phyloP scores from a whole-genome alignment of 305 asterid species.

The Plantago rigida region DNA sequence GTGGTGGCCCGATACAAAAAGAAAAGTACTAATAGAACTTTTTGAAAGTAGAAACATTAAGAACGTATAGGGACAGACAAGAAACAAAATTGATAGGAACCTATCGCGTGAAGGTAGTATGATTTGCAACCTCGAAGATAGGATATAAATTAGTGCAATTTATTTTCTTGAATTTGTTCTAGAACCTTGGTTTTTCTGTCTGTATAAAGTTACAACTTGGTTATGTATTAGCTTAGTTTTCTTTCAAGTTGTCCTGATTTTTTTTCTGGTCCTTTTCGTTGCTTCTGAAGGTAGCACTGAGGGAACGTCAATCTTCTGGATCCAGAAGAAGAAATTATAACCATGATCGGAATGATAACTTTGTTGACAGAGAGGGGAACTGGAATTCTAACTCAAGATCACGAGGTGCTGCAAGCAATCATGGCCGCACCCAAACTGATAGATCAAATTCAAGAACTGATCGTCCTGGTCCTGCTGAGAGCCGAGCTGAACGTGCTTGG shows the following conservation, averaged over 20 bases:
- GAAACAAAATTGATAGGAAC: no score
- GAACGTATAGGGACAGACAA: no score
- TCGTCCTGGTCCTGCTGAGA: conserved; percentile 44
- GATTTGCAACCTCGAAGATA: not conserved
- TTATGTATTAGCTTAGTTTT: conserved; percentile 6
- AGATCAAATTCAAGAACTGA: conserved; percentile 60
- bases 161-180: not conserved
- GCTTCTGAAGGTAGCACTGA: conserved; percentile 54
- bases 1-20: not conserved
- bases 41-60: no score
- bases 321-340: conserved; percentile 64
- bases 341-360: conserved; percentile 60
- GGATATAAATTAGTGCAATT: not conserved
- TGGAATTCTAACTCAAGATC: conserved; percentile 65
- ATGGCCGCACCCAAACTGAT: conserved; percentile 60
- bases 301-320: conserved; percentile 69
- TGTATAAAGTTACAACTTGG: no score
- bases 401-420: conserved; percentile 51
- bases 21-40: no score
- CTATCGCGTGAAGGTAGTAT: not conserved
- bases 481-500: conserved; percentile 58
- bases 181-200: conserved; percentile 11
- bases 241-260: conserved; percentile 8
- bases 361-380: conserved; percentile 59
- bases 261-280: conserved; percentile 24